A percentile compares a stretch with the other conserved stretches of the same genome.
Evolutionary conservation across 495 filamentous ascomycete species (phyloP).

Genomic region (Rhypophila decipiens): DNA sequence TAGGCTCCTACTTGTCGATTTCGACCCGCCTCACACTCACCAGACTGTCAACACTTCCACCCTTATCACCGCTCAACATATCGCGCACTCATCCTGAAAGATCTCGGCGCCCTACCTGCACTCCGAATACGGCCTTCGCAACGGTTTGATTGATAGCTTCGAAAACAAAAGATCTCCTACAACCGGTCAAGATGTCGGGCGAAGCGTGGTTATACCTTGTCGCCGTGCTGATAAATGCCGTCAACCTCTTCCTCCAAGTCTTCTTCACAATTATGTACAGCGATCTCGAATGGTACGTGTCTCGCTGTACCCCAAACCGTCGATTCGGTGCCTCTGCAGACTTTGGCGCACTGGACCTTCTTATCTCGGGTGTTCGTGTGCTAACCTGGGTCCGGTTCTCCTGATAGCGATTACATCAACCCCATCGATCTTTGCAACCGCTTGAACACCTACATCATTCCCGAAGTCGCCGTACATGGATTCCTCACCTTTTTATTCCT

Average conservation of each 20-base stretch:
- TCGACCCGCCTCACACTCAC: not conserved
- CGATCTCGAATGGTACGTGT: slow-evolving; percentile 93
- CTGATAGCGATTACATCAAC: slow-evolving; percentile 96
- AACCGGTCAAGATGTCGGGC: slow-evolving; percentile 78
- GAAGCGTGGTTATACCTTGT: slow-evolving; percentile 99
- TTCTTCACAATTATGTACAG: slow-evolving; percentile 99
- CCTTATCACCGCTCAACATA: not conserved
- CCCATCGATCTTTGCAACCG: slow-evolving; percentile 99
- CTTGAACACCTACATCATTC: slow-evolving; percentile 98
- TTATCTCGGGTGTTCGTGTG: not conserved
- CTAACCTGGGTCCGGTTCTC: slow-evolving; percentile 14
- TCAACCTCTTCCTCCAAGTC: slow-evolving; percentile 99
- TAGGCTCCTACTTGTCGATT: not conserved
- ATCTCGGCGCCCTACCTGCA: no score
- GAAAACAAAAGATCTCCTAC: not conserved
- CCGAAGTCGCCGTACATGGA: slow-evolving; percentile 94
- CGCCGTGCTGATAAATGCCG: slow-evolving; percentile 98
- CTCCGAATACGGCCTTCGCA: no score
- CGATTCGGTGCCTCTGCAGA: not conserved
- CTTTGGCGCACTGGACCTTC: not conserved
- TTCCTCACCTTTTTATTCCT: slow-evolving; percentile 92
- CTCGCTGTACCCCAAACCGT: not conserved
- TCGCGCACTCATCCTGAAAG: not conserved
- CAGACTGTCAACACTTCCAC: not conserved
- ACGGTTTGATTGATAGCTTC: not conserved